These are phyloP conservation scores for Pythium phragmitis DNA, from an alignment of 352 stramenopile genomes.

Conservation along the genomic window DNA sequence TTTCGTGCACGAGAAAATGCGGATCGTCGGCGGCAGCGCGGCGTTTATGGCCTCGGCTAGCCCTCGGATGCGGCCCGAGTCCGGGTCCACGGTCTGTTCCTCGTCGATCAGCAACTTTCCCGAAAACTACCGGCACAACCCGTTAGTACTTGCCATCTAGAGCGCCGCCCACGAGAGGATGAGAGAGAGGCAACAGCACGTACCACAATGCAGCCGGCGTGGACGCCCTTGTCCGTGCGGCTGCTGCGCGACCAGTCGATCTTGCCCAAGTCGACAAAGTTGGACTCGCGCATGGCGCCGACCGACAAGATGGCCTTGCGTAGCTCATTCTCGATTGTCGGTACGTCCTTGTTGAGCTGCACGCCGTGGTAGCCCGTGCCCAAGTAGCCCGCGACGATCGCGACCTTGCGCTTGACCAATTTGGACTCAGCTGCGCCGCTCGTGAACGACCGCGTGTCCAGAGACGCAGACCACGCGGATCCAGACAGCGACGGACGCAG, in stretches of 20 bases:
- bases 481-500: constrained; percentile 8
- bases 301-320: constrained; percentile 73
- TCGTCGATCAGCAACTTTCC: constrained; percentile 87
- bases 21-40: constrained; percentile 73
- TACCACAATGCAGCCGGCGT: constrained; percentile 88
- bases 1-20: constrained; percentile 85
- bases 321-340: constrained; percentile 85
- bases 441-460: constrained; percentile 8
- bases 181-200: constrained; percentile 18
- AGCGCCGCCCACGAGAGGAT: not conserved
- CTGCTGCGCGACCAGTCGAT: constrained; percentile 90
- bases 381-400: constrained; percentile 82
- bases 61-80: constrained; percentile 53
- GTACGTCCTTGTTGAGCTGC: constrained; percentile 76
- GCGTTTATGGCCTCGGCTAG: constrained; percentile 75
- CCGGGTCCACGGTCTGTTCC: constrained; percentile 54
- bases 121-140: constrained; percentile 55
- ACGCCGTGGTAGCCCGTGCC: constrained; percentile 74
- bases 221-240: constrained; percentile 91
- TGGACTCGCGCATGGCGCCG: constrained; percentile 85
- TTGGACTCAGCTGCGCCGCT: constrained; percentile 21
- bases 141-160: not conserved
- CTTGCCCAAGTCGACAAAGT: constrained; percentile 85
- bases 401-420: constrained; percentile 87
- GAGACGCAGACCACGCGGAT: constrained; percentile 3